These are phyloP conservation scores for Acer campestre DNA, from an alignment of 345 rosid species.

Conservation along the genomic window DNA sequence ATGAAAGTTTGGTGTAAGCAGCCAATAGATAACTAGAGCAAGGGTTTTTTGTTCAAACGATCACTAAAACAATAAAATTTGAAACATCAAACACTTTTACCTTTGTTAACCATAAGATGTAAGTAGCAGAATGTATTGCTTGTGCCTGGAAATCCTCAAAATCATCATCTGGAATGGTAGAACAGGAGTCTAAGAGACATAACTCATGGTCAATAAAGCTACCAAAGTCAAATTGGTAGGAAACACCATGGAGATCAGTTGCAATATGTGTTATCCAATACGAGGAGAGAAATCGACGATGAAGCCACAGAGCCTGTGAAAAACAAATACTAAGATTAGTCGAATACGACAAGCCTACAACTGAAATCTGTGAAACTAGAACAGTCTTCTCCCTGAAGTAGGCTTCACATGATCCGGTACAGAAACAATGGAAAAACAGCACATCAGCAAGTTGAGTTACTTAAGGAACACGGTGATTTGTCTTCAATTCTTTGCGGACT, in stretches of 20 bases:
- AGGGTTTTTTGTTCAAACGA: not conserved
- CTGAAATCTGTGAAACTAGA: not conserved
- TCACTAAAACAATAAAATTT: not conserved
- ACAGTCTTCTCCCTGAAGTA: not conserved
- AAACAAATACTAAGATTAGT: not conserved
- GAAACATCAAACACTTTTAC: constrained; percentile 32
- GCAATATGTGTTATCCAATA: constrained; percentile 52
- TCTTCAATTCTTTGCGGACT: no score
- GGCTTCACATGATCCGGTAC: not conserved
- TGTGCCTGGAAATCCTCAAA: constrained; percentile 76
- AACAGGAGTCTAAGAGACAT: constrained; percentile 50
- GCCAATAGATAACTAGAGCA: not conserved
- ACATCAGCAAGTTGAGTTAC: no score
- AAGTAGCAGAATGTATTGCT: constrained; percentile 54
- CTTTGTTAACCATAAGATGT: constrained; percentile 76
- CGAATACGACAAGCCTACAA: not conserved
- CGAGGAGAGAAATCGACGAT: constrained; percentile 75
- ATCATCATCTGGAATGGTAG: constrained; percentile 46
- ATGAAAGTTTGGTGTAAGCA: constrained; percentile 9
- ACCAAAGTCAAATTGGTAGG: constrained; percentile 21
- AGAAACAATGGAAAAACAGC: not conserved
- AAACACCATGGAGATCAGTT: constrained; percentile 8
- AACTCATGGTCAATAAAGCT: constrained; percentile 62
- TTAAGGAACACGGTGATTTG: no score
- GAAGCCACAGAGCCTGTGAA: constrained; percentile 81